Conservation (phyloP, 257 asterid genomes). For the Eucommia ulmoides region DNA sequence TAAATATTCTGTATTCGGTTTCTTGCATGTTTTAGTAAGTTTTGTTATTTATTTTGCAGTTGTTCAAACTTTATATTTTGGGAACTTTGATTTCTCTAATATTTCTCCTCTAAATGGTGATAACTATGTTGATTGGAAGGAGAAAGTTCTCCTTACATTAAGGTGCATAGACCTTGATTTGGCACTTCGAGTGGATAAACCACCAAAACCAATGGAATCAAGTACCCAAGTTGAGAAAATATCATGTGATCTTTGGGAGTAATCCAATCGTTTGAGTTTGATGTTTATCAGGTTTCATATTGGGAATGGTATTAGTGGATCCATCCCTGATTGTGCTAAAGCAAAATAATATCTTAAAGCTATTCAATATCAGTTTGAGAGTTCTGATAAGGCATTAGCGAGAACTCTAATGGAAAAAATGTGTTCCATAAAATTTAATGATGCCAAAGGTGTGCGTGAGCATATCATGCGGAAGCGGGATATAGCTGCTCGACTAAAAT, state of each 20-base stretch:
- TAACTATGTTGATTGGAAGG: background rate
- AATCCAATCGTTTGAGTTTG: background rate
- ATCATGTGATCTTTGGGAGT: background rate
- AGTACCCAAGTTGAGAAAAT: background rate
- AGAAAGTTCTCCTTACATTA: background rate
- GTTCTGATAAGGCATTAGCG: background rate
- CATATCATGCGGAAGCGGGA: background rate
- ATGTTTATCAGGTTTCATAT: background rate
- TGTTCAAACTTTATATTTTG: too few relatives aligned
- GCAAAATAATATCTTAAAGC: background rate
- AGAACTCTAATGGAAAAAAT: background rate
- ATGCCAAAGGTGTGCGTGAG: background rate
- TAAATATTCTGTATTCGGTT: too few relatives aligned
- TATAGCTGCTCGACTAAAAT: background rate
- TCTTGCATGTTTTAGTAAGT: too few relatives aligned
- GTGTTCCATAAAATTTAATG: too few relatives aligned
- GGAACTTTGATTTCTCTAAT: too few relatives aligned
- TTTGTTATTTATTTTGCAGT: too few relatives aligned
- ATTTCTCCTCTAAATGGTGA: background rate
- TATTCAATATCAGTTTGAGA: background rate
- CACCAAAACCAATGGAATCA: background rate
- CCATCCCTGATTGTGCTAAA: background rate
- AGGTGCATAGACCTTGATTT: background rate
- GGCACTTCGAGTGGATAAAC: background rate
- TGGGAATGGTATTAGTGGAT: background rate